Percentiles rank a stretch among this genome's conserved stretches.
Conservation (phyloP, 23 red algal genomes). For the Gracilariopsis chorda region DNA sequence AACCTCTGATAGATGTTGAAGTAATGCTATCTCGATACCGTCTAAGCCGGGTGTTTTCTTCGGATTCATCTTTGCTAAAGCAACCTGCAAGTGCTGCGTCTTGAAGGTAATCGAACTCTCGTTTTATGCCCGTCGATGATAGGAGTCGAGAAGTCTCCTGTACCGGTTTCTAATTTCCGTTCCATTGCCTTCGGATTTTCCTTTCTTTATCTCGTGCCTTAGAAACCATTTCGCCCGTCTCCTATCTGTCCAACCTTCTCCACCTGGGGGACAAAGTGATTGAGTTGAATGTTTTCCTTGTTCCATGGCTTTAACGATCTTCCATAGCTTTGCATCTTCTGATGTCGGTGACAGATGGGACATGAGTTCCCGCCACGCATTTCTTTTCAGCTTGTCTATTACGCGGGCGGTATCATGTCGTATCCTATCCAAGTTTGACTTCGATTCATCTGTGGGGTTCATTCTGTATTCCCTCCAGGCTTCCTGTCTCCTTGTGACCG, state of each 20-base stretch:
- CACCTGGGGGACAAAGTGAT: neutral
- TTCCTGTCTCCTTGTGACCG: neutral
- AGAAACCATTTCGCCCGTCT: neutral
- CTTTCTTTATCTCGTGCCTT: neutral
- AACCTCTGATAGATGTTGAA: neutral
- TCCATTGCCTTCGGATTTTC: neutral
- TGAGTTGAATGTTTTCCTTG: neutral
- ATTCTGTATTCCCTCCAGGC: neutral
- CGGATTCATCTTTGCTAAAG: neutral
- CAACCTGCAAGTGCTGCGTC: neutral
- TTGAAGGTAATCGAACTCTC: too few species aligned
- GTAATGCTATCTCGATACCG: neutral
- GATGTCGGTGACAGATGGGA: neutral
- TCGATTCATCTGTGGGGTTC: neutral
- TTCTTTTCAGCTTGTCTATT: neutral
- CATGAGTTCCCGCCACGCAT: neutral
- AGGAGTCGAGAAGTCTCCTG: neutral
- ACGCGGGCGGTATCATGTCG: neutral
- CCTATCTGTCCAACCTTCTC: neutral
- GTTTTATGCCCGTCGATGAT: too few species aligned
- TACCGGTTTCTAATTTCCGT: neutral
- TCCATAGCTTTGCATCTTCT: neutral
- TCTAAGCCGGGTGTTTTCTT: neutral
- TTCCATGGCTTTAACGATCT: neutral
- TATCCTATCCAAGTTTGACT: neutral